These are phyloP conservation scores for Lolium rigidum DNA, from an alignment of 176 grass and related monocot species.

Conservation along the genomic window DNA sequence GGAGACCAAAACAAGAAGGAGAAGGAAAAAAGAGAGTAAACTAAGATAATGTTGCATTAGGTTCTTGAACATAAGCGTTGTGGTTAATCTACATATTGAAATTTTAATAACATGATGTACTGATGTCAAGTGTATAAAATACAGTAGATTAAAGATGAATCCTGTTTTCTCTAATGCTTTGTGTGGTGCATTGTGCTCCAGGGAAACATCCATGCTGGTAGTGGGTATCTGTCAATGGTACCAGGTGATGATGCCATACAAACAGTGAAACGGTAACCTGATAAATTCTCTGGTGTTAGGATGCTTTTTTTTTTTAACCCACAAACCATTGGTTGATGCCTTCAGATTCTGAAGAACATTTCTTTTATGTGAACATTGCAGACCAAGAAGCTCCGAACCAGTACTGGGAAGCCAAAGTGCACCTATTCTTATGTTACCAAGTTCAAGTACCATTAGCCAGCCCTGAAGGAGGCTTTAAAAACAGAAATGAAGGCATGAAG, in stretches of 20 bases:
- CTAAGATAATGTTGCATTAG: too few relatives aligned
- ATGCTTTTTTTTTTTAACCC: neutral
- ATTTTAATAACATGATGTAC: slow-evolving; percentile 14
- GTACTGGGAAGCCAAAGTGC: slow-evolving; percentile 43
- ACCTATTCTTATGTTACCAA: slow-evolving; percentile 47
- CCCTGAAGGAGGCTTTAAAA: slow-evolving; percentile 39
- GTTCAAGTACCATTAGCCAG: slow-evolving; percentile 39
- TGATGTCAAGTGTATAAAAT: slow-evolving; percentile 20
- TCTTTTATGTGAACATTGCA: slow-evolving; percentile 40
- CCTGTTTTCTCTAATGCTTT: slow-evolving; percentile 30
- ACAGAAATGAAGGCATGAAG: slow-evolving; percentile 43
- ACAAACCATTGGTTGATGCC: slow-evolving; percentile 26
- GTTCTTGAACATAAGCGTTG: slow-evolving; percentile 23
- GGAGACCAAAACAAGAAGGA: too few relatives aligned
- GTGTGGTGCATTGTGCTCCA: slow-evolving; percentile 45
- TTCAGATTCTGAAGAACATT: slow-evolving; percentile 29
- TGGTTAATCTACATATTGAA: neutral
- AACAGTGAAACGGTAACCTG: slow-evolving; percentile 52
- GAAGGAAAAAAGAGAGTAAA: too few relatives aligned
- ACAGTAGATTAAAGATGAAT: neutral
- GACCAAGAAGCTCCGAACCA: slow-evolving; percentile 52
- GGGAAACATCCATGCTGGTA: slow-evolving; percentile 44
- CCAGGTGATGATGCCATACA: slow-evolving; percentile 42
- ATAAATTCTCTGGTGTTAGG: slow-evolving; percentile 10
- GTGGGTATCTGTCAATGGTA: slow-evolving; percentile 45